Conservation (phyloP, 306 rosid genomes). For the Casuarina glauca region DNA sequence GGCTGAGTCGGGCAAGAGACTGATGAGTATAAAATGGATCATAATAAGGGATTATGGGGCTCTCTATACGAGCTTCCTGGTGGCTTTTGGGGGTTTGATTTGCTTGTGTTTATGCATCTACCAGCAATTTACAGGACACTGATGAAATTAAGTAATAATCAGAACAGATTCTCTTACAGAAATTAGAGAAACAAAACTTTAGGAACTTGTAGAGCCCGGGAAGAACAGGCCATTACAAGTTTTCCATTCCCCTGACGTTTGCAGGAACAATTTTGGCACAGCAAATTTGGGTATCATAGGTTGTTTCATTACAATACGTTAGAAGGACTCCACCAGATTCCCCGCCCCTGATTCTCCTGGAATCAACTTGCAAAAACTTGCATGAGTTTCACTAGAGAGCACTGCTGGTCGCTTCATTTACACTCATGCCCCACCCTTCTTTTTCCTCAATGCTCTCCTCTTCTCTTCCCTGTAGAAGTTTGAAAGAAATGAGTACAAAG, state of each 20-base stretch:
- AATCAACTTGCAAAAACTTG: neutral
- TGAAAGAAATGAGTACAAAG: constrained; percentile 4
- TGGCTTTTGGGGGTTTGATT: too few relatives aligned
- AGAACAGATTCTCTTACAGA: neutral
- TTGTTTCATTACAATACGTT: neutral
- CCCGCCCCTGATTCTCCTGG: neutral
- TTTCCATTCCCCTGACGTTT: neutral
- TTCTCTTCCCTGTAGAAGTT: constrained; percentile 75
- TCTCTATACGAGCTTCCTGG: too few relatives aligned
- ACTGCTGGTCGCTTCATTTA: constrained; percentile 14
- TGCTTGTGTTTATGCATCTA: too few relatives aligned
- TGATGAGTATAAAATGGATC: too few relatives aligned
- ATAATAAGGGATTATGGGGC: too few relatives aligned
- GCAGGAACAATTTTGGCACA: neutral
- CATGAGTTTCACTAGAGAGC: neutral
- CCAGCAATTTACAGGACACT: neutral
- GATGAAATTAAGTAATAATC: neutral
- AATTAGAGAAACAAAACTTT: neutral
- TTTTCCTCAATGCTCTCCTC: constrained; percentile 58
- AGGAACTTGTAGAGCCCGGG: neutral
- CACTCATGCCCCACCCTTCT: constrained; percentile 26
- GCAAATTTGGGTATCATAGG: neutral
- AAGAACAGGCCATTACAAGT: neutral
- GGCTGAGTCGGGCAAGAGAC: too few relatives aligned
- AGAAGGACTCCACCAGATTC: neutral